Evolutionary conservation across 1,139 yeast genomes (phyloP).

Genomic region (Blastobotrys illinoisensis): DNA sequence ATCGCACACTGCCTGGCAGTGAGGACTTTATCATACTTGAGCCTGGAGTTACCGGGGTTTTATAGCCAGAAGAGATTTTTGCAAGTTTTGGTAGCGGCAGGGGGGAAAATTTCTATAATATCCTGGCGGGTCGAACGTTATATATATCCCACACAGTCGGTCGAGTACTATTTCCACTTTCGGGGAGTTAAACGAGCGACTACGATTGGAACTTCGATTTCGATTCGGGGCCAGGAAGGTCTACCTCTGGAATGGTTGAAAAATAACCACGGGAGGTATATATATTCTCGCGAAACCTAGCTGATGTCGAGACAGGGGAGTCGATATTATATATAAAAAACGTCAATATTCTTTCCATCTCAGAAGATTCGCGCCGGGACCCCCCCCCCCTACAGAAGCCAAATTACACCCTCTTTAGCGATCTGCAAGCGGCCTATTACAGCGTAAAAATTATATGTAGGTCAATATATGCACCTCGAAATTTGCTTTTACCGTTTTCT

Average conservation of each 20-base stretch:
- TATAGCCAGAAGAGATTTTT: not conserved
- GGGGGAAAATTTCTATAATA: not conserved
- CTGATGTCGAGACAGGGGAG: not conserved
- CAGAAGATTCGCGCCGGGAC: not conserved
- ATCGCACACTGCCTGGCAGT: not conserved
- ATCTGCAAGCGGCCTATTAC: not conserved
- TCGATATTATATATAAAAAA: not conserved
- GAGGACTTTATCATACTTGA: not conserved
- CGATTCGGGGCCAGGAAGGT: not conserved
- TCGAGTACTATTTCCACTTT: not conserved
- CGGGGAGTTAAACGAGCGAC: not conserved
- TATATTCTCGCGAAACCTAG: not conserved
- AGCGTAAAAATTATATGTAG: not conserved
- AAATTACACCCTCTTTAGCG: not conserved
- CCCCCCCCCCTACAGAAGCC: conserved; percentile 1
- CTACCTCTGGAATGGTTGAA: not conserved
- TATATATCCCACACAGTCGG: not conserved
- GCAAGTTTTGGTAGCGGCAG: not conserved
- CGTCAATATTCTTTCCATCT: not conserved
- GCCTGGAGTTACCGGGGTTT: not conserved
- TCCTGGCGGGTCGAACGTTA: not conserved
- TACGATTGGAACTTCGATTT: not conserved
- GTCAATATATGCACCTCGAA: not conserved
- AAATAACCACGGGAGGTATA: not conserved
- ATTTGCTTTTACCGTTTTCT: not conserved